phyloP scores from a whole-genome alignment of 2,329 filamentous ascomycete species.

The Xylariaceae sp. region DNA sequence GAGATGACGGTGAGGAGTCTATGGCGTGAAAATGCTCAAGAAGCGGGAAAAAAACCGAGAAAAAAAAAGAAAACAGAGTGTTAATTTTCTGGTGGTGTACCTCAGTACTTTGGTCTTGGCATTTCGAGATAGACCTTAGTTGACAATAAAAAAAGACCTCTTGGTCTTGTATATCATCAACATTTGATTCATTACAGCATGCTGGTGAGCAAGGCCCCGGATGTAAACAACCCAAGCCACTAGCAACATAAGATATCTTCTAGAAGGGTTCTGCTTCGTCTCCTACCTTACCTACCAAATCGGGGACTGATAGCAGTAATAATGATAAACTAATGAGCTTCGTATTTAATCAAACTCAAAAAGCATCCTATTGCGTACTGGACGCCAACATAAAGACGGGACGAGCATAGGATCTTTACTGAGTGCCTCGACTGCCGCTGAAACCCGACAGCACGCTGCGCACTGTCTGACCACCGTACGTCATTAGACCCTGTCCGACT shows the following conservation, averaged over 20 bases:
- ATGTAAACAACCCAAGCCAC: not conserved
- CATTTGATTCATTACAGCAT: not conserved
- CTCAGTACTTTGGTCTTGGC: constrained; percentile 15
- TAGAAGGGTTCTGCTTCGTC: no score
- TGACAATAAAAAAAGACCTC: constrained; percentile 25
- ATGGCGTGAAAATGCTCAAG: not conserved
- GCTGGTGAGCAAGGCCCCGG: not conserved
- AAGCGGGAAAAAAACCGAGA: not conserved
- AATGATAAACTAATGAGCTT: no score
- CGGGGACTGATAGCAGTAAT: no score
- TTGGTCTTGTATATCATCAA: constrained; percentile 28
- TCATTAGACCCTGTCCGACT: no score
- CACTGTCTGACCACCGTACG: no score
- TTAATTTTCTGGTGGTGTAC: constrained; percentile 27
- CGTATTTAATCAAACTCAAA: no score
- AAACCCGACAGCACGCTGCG: no score
- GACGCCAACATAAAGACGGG: no score
- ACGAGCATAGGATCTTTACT: no score
- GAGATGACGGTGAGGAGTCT: not conserved
- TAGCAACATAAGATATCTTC: no score
- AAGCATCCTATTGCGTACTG: not conserved
- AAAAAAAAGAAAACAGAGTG: constrained; percentile 12
- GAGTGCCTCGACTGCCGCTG: no score
- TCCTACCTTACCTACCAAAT: no score
- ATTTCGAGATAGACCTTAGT: constrained; percentile 16